Percentiles rank a stretch among this genome's conserved stretches.
Evolutionary conservation across 495 filamentous ascomycete species (phyloP).

Genomic region (Lasiosphaeriaceae sp.): DNA sequence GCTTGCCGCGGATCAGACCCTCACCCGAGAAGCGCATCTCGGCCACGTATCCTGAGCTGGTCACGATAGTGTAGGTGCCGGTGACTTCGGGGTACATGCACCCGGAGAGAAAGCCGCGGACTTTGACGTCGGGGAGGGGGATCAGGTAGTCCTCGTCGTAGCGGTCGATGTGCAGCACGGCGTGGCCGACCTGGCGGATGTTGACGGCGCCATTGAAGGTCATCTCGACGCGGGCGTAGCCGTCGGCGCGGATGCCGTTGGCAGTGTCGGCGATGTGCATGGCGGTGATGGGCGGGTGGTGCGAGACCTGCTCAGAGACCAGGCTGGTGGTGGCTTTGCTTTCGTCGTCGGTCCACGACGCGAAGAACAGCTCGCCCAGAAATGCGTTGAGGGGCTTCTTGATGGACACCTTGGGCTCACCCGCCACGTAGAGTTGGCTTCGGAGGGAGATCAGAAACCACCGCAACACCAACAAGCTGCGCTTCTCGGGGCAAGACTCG

Average conservation of each 20-base stretch:
- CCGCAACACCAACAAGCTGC: conserved; percentile 71
- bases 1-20: conserved; percentile 30
- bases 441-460: conserved; percentile 83
- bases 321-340: conserved; percentile 71
- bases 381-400: conserved; percentile 41
- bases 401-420: conserved; percentile 22
- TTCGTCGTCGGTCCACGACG: conserved; percentile 68
- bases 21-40: conserved; percentile 38
- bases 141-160: conserved; percentile 50
- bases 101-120: conserved; percentile 41
- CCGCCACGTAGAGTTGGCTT: conserved; percentile 59
- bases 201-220: conserved; percentile 74
- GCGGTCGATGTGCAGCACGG: conserved; percentile 45
- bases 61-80: conserved; percentile 34
- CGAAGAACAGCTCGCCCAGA: conserved; percentile 43
- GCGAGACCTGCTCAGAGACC: conserved; percentile 51
- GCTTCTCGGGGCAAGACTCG: conserved; percentile 65
- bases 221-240: conserved; percentile 85
- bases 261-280: conserved; percentile 74
- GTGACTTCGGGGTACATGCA: conserved; percentile 40
- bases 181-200: conserved; percentile 82
- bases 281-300: conserved; percentile 85
- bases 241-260: conserved; percentile 71
- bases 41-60: conserved; percentile 31
- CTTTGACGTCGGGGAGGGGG: conserved; percentile 40